Evolutionary conservation across 257 asterid species (phyloP).

Genomic region (Lycium barbarum): DNA sequence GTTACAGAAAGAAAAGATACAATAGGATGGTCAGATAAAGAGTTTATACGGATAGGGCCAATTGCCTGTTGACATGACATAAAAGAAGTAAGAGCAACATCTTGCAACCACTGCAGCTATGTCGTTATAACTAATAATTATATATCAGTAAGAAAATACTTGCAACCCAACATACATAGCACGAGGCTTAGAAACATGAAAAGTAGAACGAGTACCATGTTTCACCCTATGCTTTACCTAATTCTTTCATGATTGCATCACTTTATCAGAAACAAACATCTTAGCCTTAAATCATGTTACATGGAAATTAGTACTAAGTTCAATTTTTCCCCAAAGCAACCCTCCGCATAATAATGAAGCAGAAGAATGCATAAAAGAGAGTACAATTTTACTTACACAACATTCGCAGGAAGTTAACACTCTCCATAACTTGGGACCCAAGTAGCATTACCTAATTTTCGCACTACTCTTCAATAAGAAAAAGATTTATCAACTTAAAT

Average conservation of each 20-base stretch:
- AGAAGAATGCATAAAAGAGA: background rate
- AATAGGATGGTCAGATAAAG: background rate
- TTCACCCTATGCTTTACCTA: background rate
- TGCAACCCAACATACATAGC: background rate
- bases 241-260: background rate
- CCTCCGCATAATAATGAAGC: background rate
- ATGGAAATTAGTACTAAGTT: background rate
- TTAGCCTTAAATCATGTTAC: background rate
- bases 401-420: conserved; percentile 3
- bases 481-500: background rate
- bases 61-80: background rate
- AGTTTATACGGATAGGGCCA: background rate
- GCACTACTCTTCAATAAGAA: conserved; percentile 13
- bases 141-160: background rate
- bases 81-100: background rate
- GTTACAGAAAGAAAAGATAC: background rate
- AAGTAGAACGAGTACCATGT: background rate
- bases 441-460: conserved; percentile 5
- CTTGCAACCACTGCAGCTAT: background rate
- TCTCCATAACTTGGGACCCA: background rate
- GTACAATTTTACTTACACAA: conserved; percentile 1
- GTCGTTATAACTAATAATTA: background rate
- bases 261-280: background rate
- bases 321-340: background rate
- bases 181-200: background rate